phyloP scores from a whole-genome alignment of 2,329 filamentous ascomycete species.

The Colletotrichum tabaci region DNA sequence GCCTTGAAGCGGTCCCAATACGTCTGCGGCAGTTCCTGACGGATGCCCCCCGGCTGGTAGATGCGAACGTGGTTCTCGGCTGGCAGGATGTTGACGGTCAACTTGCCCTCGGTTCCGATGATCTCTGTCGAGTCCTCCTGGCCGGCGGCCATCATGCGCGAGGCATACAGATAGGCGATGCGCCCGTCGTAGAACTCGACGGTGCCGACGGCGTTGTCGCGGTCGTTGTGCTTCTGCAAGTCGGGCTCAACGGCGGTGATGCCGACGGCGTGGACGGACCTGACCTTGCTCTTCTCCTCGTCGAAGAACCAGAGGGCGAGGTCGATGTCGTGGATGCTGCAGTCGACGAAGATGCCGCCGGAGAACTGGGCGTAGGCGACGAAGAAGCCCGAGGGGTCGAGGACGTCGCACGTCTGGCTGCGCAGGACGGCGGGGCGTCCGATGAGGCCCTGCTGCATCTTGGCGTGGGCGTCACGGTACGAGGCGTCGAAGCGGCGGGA shows the following conservation, averaged over 20 bases:
- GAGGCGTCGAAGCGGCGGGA: conserved; percentile 71
- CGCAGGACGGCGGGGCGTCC: conserved; percentile 73
- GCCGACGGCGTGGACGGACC: conserved; percentile 50
- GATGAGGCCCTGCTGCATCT: conserved; percentile 68
- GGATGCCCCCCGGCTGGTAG: conserved; percentile 67
- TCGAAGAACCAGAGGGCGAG: conserved; percentile 54
- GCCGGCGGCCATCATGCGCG: conserved; percentile 77
- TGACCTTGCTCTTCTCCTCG: conserved; percentile 49
- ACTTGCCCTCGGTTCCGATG: conserved; percentile 76
- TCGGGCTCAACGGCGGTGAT: conserved; percentile 53
- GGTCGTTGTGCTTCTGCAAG: conserved; percentile 51
- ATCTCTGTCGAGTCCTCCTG: conserved; percentile 79
- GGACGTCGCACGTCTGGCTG: conserved; percentile 77
- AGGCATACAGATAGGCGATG: conserved; percentile 76
- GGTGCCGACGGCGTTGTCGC: conserved; percentile 61
- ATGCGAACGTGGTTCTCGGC: conserved; percentile 68
- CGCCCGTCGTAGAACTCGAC: conserved; percentile 75
- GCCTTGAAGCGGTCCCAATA: conserved; percentile 75
- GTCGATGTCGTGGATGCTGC: conserved; percentile 77
- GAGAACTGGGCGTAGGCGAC: conserved; percentile 76
- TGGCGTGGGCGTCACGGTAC: conserved; percentile 72
- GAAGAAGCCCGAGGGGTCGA: conserved; percentile 77
- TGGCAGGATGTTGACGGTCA: conserved; percentile 73
- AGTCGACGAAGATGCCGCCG: conserved; percentile 81
- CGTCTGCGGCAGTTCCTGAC: conserved; percentile 71